These are phyloP conservation scores for Bryoglossum gracile DNA, from an alignment of 495 filamentous ascomycete species.

Conservation along the genomic window DNA sequence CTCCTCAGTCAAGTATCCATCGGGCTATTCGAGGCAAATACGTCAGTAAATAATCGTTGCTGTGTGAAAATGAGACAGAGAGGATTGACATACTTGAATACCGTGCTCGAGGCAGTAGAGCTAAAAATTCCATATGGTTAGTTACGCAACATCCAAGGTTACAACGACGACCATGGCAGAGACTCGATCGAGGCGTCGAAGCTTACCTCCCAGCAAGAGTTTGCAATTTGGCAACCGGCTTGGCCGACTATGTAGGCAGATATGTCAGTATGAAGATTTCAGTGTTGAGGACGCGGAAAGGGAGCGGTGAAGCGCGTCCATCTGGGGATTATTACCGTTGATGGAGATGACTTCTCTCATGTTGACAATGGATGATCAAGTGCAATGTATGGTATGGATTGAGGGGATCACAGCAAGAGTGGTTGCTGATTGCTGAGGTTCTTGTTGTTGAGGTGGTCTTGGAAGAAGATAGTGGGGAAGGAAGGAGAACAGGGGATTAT, in stretches of 20 bases:
- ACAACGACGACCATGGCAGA: background rate
- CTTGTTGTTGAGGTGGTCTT: conserved; percentile 24
- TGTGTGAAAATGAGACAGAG: background rate
- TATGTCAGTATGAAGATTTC: conserved; percentile 22
- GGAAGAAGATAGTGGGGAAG: conserved; percentile 22
- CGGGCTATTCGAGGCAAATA: conserved; percentile 55
- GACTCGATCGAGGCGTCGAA: conserved; percentile 12
- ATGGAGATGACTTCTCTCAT: conserved; percentile 99
- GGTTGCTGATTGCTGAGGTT: conserved; percentile 22
- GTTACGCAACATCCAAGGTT: conserved; percentile 9
- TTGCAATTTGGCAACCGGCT: conserved; percentile 99
- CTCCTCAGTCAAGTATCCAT: conserved; percentile 98
- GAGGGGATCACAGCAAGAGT: conserved; percentile 17
- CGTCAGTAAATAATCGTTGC: conserved; percentile 32
- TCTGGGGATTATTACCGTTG: conserved; percentile 69
- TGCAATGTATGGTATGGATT: conserved; percentile 14
- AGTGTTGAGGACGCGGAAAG: conserved; percentile 15
- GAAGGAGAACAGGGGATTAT: conserved; percentile 26
- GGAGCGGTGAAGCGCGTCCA: conserved; percentile 24
- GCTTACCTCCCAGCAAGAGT: conserved; percentile 99
- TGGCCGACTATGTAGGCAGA: conserved; percentile 74
- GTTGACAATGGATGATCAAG: conserved; percentile 38
- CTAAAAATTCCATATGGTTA: conserved; percentile 41
- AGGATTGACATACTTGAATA: conserved; percentile 71
- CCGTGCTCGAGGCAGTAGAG: conserved; percentile 99